A percentile compares a stretch with the other conserved stretches of the same genome.
These are phyloP conservation scores for Tuber calosporum DNA, from an alignment of 495 filamentous ascomycete genomes.

Conservation along the genomic window DNA sequence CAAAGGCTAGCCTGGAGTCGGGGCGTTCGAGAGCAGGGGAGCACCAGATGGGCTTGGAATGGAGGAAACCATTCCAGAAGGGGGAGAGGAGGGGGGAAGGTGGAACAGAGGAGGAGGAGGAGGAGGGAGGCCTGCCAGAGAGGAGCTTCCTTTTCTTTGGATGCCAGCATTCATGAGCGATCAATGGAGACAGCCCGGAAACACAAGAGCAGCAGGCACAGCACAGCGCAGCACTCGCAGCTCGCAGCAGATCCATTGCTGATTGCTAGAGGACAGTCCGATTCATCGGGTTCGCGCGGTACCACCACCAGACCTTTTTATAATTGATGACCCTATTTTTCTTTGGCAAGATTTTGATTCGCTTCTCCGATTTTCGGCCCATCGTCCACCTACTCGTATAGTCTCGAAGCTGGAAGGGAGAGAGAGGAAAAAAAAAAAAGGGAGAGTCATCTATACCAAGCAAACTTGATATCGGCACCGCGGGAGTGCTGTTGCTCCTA, in stretches of 20 bases:
- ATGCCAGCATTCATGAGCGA: slow-evolving; percentile 8
- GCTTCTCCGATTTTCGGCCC: neutral
- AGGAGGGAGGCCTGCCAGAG: neutral
- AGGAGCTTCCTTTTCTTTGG: neutral
- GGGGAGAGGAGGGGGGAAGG: neutral
- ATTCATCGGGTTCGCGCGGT: neutral
- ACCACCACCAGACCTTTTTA: neutral
- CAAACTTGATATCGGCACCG: neutral
- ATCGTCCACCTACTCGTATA: neutral
- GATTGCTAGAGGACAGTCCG: slow-evolving; percentile 11
- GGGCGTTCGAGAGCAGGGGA: slow-evolving; percentile 11
- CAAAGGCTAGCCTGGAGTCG: slow-evolving; percentile 22
- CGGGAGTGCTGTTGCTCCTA: neutral
- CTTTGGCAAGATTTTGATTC: slow-evolving; percentile 4
- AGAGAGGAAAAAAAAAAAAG: neutral
- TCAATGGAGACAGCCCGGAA: slow-evolving; percentile 30
- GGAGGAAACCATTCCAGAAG: neutral
- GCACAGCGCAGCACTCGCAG: slow-evolving; percentile 22
- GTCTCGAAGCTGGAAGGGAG: neutral
- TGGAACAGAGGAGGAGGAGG: neutral
- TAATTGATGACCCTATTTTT: slow-evolving; percentile 1
- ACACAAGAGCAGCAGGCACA: slow-evolving; percentile 32
- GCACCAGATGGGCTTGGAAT: neutral
- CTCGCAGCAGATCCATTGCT: slow-evolving; percentile 16
- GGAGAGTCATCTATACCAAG: neutral